Percentiles rank a stretch among this genome's conserved stretches.
These are phyloP conservation scores for Capsicum baccatum DNA, from an alignment of 257 asterid genomes.

Conservation along the genomic window DNA sequence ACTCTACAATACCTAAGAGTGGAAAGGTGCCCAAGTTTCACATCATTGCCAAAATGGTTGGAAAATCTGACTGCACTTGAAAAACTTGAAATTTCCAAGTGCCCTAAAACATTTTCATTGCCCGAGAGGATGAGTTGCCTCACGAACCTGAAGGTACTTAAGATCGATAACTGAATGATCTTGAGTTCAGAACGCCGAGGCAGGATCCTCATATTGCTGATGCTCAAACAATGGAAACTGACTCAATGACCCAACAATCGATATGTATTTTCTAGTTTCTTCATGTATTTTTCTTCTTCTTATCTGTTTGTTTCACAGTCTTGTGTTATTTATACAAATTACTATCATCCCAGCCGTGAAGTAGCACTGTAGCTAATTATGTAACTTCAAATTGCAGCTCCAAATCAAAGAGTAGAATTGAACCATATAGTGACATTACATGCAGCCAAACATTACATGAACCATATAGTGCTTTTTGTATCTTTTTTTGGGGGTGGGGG, in stretches of 20 bases:
- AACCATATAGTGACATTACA: no score
- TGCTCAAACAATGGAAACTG: neutral
- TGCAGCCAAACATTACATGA: no score
- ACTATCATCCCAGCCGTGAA: neutral
- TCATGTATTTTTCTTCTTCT: no score
- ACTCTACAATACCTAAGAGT: constrained; percentile 1
- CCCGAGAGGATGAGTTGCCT: constrained; percentile 20
- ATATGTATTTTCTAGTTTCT: no score
- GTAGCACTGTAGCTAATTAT: neutral
- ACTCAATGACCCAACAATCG: neutral
- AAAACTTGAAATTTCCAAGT: constrained; percentile 15
- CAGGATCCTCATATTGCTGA: neutral
- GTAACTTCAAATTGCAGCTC: neutral
- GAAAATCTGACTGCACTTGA: constrained; percentile 16
- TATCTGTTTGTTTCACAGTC: neutral
- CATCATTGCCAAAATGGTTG: constrained; percentile 14
- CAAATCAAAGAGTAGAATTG: no score
- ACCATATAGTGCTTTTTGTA: no score
- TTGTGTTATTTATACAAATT: neutral
- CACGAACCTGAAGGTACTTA: constrained; percentile 5
- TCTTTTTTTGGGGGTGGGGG: no score
- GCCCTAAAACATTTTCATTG: neutral
- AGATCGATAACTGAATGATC: neutral
- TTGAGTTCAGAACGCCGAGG: neutral
- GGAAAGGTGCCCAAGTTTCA: neutral